Evolutionary conservation across 225 moss, liverwort and hornwort genomes (phyloP).

Genomic region (Pleurozium schreberi): DNA sequence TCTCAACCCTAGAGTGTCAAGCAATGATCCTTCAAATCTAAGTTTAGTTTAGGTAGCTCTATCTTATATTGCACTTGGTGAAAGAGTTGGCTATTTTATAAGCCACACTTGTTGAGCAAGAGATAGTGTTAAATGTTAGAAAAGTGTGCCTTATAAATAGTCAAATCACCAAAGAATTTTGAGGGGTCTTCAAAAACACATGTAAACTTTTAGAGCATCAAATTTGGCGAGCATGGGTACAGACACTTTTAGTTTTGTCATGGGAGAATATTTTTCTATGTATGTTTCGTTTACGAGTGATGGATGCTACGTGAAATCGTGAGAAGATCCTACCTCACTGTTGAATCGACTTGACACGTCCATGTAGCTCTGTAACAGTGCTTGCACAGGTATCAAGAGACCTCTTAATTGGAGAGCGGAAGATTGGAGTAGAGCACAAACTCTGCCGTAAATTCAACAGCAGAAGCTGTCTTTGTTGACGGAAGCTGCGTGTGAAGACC

Average conservation of each 20-base stretch:
- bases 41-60: background rate
- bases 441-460: background rate
- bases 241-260: background rate
- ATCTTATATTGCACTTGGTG: background rate
- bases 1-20: background rate
- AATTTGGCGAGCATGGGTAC: background rate
- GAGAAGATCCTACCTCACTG: background rate
- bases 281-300: background rate
- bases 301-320: background rate
- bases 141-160: too few species aligned
- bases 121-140: too few species aligned
- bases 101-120: background rate
- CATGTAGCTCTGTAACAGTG: background rate
- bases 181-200: background rate
- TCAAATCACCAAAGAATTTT: background rate
- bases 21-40: background rate
- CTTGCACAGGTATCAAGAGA: background rate
- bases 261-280: background rate
- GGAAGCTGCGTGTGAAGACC: background rate
- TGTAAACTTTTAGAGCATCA: background rate
- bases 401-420: background rate
- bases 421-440: background rate
- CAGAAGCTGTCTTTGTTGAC: background rate
- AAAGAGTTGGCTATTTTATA: background rate
- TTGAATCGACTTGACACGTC: background rate